These are phyloP conservation scores for Zygoascus bituminiphila DNA, from an alignment of 805 yeast species.

Conservation along the genomic window DNA sequence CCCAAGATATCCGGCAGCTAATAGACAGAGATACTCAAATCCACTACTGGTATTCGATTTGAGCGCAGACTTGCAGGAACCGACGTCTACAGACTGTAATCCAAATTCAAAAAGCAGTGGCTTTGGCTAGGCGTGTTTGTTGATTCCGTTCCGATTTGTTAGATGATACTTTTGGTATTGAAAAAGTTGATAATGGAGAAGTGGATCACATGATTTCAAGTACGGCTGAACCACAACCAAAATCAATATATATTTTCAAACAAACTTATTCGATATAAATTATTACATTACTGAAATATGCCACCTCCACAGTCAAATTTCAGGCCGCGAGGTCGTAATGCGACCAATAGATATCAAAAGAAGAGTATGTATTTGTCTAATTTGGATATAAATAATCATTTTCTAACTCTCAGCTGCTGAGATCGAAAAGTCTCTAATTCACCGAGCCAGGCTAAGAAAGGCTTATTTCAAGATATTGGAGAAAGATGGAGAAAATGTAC, in stretches of 20 bases:
- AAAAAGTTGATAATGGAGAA: background rate
- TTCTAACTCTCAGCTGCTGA: conserved; percentile 40
- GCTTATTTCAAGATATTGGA: conserved; percentile 72
- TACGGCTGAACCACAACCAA: background rate
- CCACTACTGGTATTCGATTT: no score
- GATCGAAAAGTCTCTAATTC: conserved; percentile 67
- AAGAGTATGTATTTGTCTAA: conserved; percentile 32
- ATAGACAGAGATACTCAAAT: no score
- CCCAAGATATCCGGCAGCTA: no score
- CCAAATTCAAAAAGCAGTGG: no score
- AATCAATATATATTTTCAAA: background rate
- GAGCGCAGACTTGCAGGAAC: no score
- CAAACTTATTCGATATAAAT: background rate
- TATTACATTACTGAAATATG: background rate
- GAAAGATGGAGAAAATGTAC: conserved; percentile 54
- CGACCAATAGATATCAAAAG: conserved; percentile 17
- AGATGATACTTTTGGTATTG: background rate
- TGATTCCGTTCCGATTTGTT: no score
- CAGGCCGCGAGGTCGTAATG: background rate
- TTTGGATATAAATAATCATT: conserved; percentile 10
- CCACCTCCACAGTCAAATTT: background rate
- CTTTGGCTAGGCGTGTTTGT: no score
- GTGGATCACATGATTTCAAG: no score
- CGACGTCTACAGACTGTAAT: no score
- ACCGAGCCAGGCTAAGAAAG: conserved; percentile 73